A percentile compares a stretch with the other conserved stretches of the same genome.
These are phyloP conservation scores for Fraxinus pennsylvanica DNA, from an alignment of 257 asterid species.

Conservation along the genomic window DNA sequence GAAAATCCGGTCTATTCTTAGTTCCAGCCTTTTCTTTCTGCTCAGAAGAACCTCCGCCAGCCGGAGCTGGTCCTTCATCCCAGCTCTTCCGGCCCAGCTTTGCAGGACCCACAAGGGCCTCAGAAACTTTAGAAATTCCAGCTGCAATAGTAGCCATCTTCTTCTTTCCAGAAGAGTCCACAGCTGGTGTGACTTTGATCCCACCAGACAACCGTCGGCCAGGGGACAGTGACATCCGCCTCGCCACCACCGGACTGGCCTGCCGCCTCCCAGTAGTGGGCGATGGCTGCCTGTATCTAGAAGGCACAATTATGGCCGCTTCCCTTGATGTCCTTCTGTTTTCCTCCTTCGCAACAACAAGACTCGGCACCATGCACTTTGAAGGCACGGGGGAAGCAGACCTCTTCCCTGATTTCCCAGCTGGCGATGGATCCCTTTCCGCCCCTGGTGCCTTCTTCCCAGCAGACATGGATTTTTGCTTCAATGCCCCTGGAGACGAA, in stretches of 20 bases:
- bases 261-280: slow-evolving; percentile 72
- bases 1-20: slow-evolving; percentile 63
- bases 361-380: slow-evolving; percentile 84
- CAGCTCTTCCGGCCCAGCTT: slow-evolving; percentile 81
- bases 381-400: slow-evolving; percentile 90
- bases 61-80: slow-evolving; percentile 63
- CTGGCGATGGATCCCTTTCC: slow-evolving; percentile 87
- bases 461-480: slow-evolving; percentile 61
- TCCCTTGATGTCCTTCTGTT: slow-evolving; percentile 68
- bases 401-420: slow-evolving; percentile 62
- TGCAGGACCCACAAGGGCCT: slow-evolving; percentile 59
- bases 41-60: slow-evolving; percentile 58
- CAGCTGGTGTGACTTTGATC: slow-evolving; percentile 62
- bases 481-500: slow-evolving; percentile 62
- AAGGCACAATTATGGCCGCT: slow-evolving; percentile 86
- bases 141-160: slow-evolving; percentile 64
- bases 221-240: slow-evolving; percentile 91
- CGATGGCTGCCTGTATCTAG: slow-evolving; percentile 89
- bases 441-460: slow-evolving; percentile 53
- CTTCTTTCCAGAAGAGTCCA: slow-evolving; percentile 80
- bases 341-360: slow-evolving; percentile 82
- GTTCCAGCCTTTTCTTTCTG: slow-evolving; percentile 47
- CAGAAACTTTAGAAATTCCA: slow-evolving; percentile 79
- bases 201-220: slow-evolving; percentile 82
- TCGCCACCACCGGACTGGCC: slow-evolving; percentile 68